Evolutionary conservation across 1,284 basidiomycete species (phyloP).

Genomic region (Phenoliferia sp.): DNA sequence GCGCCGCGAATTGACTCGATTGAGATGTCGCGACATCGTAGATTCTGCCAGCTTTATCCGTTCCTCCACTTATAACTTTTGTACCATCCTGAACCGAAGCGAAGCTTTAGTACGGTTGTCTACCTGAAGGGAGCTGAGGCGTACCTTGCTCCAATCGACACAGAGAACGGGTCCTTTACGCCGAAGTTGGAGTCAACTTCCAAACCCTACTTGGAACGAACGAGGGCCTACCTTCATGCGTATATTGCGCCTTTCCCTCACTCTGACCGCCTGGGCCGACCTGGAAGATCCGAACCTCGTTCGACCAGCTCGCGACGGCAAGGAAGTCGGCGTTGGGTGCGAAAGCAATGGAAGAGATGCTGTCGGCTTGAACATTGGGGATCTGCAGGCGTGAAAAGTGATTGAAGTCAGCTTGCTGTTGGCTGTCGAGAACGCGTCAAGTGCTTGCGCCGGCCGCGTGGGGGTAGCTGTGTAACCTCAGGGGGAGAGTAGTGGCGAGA

Average conservation of each 20-base stretch:
- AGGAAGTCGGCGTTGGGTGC: slow-evolving; percentile 44
- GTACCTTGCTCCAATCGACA: slow-evolving; percentile 22
- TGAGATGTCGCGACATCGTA: slow-evolving; percentile 70
- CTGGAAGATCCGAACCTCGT: slow-evolving; percentile 48
- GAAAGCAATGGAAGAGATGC: slow-evolving; percentile 41
- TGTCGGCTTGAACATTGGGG: slow-evolving; percentile 43
- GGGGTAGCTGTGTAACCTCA: no score
- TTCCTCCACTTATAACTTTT: slow-evolving; percentile 77
- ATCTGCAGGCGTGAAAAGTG: slow-evolving; percentile 54
- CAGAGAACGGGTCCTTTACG: slow-evolving; percentile 4
- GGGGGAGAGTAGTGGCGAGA: no score
- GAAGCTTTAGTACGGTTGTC: no score
- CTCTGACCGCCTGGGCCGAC: slow-evolving; percentile 50
- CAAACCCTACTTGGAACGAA: background rate
- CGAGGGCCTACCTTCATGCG: slow-evolving; percentile 52
- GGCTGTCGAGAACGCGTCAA: background rate
- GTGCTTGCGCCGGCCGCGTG: no score
- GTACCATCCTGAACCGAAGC: slow-evolving; percentile 73
- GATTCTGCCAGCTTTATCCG: slow-evolving; percentile 61
- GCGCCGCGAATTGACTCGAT: slow-evolving; percentile 64
- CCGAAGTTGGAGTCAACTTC: background rate
- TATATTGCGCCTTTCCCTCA: slow-evolving; percentile 75
- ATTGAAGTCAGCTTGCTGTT: background rate
- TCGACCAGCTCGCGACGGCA: slow-evolving; percentile 45
- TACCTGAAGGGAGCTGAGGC: background rate